Evolutionary conservation across 176 grass and related monocot species (phyloP), one percentile per base, ranked within the genome.

Genomic region (Carex scoparia): DNA sequence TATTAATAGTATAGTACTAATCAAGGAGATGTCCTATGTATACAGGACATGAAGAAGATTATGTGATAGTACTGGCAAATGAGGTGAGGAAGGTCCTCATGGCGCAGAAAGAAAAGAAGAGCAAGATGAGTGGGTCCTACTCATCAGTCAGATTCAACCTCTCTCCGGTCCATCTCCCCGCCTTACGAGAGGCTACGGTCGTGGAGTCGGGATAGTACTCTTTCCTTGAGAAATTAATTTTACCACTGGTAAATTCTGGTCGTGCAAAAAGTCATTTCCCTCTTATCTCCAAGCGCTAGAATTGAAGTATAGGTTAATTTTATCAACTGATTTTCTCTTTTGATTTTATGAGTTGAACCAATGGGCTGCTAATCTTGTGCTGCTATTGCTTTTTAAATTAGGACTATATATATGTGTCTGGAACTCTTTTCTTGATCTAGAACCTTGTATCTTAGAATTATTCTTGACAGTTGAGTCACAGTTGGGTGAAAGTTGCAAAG

Each of bases 21-120:
- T 42, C 0, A 42, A 70, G 35, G 35, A 18, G 4, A 69, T 40
- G 12, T 54, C 1, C 18, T 57, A 12, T 5, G 1, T 59, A 6
- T 42, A 32, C 79, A 90, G 88, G 88, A 5, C 88, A 90, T 60
- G 69, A 90, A 86, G 88, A 86, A 5, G 77, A 84, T 72, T 89
- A 89, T 71, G 88, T 89, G 58, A 76, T 84, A 3, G 32, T 83
- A 65, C 79, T 89, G 23, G 84, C 88, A 56, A 79, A 89, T 53
- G 84, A 86, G 69, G 88, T 89, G 48, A 83, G 84, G 14, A 86
- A 86, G 33, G 70, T 89, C 2, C 88, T 89, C 18, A 33, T 3
- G 38, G 66, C 38, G 5, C 46, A 69, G 35, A 80, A 63, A 38
- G 84, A 80, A 58, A 58, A 72, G 77, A 79, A 57, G 31, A 79